Base-by-base conservation (phyloP, 2,329 filamentous ascomycete species). In the Bimuria novae-zelandiae region DNA sequence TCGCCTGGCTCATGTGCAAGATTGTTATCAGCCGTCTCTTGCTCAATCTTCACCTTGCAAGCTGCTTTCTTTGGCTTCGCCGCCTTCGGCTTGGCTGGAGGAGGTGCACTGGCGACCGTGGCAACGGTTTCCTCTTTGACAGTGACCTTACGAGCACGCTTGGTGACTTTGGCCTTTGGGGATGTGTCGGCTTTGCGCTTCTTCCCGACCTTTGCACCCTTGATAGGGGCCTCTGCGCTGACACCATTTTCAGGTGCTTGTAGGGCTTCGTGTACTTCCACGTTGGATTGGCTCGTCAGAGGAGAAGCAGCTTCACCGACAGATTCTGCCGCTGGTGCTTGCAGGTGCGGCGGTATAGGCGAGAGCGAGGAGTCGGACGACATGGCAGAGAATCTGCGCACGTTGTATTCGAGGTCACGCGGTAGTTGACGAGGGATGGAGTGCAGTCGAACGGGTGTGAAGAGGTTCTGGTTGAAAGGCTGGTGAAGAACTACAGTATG, bases 121-220 rank as follows among this genome's bases (percentile, higher is more conserved):
- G 37, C 51, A 8, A 56, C 43, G n/a, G 39, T 35, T 19, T 52
- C 32, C 1, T 52, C 44, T 19, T 49, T 55, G 42, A 57, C 62
- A 25, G 53, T 57, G 35, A 57, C 54, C 45, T 64, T 69, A 22
- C 54, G 57, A 14, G 47, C 19, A 4, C 57, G 54, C 41, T 63
- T 64, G 12, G 54, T 58, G n/a, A 43, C 48, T 5, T 39, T 43
- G 22, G 37, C 25, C 21, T 47, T 59, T 12, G 40, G 37, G 1
- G 51, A 58, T 8, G 60, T 52, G 19, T 61, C 61, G 3, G 63
- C 68, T 48, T 71, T 72, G 22, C 70, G 61, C 52, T 72, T 72
- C 59, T 46, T 68, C 25, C 50, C 53, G 17, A n/a, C n/a, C n/a
- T n/a, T n/a, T n/a, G n/a, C n/a, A n/a, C n/a, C n/a, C n/a, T n/a